These are phyloP conservation scores for Pascua sp. DNA, from an alignment of 1,284 basidiomycete genomes.

Conservation along the genomic window DNA sequence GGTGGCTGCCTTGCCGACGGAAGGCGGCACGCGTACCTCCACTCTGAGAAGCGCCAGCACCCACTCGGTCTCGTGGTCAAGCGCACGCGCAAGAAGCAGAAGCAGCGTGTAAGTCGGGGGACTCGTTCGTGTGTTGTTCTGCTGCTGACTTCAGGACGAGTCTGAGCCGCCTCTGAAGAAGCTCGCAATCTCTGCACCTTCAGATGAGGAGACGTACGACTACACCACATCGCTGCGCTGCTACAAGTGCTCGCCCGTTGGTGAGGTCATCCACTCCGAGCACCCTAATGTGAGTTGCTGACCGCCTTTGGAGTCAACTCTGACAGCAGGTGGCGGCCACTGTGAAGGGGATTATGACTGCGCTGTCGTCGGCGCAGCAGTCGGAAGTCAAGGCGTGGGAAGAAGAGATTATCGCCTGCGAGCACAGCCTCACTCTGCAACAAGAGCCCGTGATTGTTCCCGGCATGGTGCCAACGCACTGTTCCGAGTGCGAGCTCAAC, in stretches of 20 bases:
- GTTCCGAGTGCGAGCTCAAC: slow-evolving; percentile 71
- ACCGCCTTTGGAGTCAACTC: not conserved
- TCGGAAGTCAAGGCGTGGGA: slow-evolving; percentile 97
- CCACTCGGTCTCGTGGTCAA: slow-evolving; percentile 75
- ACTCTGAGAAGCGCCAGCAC: slow-evolving; percentile 70
- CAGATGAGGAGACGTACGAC: slow-evolving; percentile 85
- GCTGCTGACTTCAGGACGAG: slow-evolving; percentile 48
- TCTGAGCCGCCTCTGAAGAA: slow-evolving; percentile 84
- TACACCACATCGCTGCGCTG: slow-evolving; percentile 67
- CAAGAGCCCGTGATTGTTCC: slow-evolving; percentile 55
- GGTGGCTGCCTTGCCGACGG: slow-evolving; percentile 68
- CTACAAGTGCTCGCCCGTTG: slow-evolving; percentile 60
- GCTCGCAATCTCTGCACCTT: slow-evolving; percentile 78
- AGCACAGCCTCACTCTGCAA: slow-evolving; percentile 76
- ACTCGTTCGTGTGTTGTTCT: too few species aligned
- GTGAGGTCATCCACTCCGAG: slow-evolving; percentile 58
- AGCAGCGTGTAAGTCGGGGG: slow-evolving; percentile 60
- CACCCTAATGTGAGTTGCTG: slow-evolving; percentile 45
- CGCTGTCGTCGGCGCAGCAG: slow-evolving; percentile 82
- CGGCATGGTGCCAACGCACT: slow-evolving; percentile 64
- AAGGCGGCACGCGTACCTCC: slow-evolving; percentile 66
- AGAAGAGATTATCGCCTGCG: slow-evolving; percentile 83
- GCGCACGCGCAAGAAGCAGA: slow-evolving; percentile 64
- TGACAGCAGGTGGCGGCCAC: slow-evolving; percentile 57
- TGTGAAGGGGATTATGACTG: slow-evolving; percentile 69